Evolutionary conservation across 257 asterid species (phyloP).

Genomic region (Coffea canephora): DNA sequence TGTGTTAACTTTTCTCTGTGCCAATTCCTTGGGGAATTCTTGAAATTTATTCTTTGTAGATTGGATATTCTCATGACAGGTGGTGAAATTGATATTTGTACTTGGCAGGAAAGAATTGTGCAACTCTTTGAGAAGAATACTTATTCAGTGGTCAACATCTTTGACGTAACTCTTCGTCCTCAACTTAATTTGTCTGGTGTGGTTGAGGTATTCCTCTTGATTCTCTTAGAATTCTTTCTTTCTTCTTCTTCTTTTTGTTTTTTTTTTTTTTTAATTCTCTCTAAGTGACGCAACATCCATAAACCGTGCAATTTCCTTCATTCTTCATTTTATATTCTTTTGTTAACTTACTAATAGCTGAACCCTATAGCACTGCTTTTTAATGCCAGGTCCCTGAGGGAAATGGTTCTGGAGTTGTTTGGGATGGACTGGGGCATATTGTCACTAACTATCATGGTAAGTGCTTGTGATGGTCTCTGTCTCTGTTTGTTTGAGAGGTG

Average conservation of each 20-base stretch:
- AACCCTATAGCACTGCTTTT: background rate
- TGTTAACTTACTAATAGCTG: background rate
- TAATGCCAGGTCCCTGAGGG: conserved; percentile 87
- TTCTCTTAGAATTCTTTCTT: background rate
- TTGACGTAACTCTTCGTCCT: conserved; percentile 91
- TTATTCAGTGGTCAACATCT: conserved; percentile 92
- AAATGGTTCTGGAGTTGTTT: conserved; percentile 94
- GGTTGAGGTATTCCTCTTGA: conserved; percentile 64
- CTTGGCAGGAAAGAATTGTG: conserved; percentile 88
- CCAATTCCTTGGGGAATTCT: conserved; percentile 21
- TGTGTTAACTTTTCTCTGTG: conserved; percentile 2
- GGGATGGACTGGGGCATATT: conserved; percentile 94
- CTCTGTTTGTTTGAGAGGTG: background rate
- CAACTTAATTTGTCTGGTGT: conserved; percentile 75
- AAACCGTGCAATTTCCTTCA: background rate
- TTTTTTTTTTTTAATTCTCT: too few species aligned
- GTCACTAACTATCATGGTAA: conserved; percentile 98
- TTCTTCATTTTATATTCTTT: background rate
- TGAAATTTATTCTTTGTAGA: conserved; percentile 21
- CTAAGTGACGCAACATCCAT: background rate
- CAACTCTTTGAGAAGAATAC: conserved; percentile 88
- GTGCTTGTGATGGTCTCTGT: background rate
- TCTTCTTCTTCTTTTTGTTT: background rate
- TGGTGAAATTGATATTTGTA: conserved; percentile 49
- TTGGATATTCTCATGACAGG: conserved; percentile 15